Percentiles rank a stretch among this genome's conserved stretches.
Evolutionary conservation across 1,284 basidiomycete genomes (phyloP).

Genomic region (Ceratobasidium sp.): DNA sequence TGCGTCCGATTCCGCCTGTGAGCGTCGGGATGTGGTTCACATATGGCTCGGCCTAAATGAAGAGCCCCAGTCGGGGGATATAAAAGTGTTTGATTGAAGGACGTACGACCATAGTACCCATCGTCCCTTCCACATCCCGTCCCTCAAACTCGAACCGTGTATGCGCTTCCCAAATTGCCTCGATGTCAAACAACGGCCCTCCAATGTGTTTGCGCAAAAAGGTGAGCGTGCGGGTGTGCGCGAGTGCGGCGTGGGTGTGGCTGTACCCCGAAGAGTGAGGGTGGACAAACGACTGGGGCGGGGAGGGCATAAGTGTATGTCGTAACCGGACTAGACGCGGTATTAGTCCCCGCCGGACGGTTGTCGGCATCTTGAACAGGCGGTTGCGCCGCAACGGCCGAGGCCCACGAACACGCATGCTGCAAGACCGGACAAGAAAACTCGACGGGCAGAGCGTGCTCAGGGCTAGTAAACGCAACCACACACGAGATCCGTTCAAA

Average conservation of each 20-base stretch:
- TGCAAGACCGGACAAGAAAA: not conserved
- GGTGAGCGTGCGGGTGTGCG: constrained; percentile 30
- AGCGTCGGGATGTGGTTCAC: constrained; percentile 50
- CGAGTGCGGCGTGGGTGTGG: constrained; percentile 30
- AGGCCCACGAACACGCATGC: not conserved
- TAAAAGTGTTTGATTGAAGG: not conserved
- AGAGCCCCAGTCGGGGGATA: too few relatives aligned
- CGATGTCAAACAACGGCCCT: constrained; percentile 58
- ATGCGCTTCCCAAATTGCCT: constrained; percentile 62
- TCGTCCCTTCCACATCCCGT: constrained; percentile 59
- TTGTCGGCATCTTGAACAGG: not conserved
- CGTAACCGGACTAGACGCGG: not conserved
- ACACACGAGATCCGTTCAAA: not conserved
- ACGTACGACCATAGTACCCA: constrained; percentile 62
- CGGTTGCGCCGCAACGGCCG: not conserved
- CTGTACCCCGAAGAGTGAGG: constrained; percentile 18
- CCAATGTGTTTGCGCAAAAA: constrained; percentile 42
- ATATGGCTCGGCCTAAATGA: constrained; percentile 40
- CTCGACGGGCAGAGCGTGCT: not conserved
- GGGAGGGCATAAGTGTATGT: constrained; percentile 1
- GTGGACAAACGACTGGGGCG: constrained; percentile 9
- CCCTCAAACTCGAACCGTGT: constrained; percentile 58
- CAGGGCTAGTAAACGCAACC: not conserved
- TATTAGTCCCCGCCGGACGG: not conserved
- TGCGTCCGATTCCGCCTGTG: constrained; percentile 62